A percentile compares a stretch with the other conserved stretches of the same genome.
Conservation (phyloP, 352 stramenopile species). For the Phytophthora ohioensis region DNA sequence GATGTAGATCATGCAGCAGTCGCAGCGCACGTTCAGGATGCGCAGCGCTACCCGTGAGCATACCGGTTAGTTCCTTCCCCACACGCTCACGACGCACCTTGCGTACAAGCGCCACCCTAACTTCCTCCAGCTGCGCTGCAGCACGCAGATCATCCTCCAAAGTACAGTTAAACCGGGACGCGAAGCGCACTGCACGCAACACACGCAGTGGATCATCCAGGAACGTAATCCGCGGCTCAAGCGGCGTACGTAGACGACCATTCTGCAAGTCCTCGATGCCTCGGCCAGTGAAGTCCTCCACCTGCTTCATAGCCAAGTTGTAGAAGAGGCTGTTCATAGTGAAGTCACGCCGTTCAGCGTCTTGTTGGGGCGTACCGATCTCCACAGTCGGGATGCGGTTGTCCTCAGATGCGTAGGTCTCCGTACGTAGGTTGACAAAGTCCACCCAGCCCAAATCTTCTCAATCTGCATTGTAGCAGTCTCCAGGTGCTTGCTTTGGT, state of each 20-base stretch:
- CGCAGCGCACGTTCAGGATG: conserved; percentile 67
- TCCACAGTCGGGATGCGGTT: conserved; percentile 73
- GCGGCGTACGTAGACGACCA: conserved; percentile 94
- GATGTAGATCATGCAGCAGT: conserved; percentile 61
- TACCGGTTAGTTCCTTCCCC: conserved; percentile 76
- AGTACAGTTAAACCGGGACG: conserved; percentile 93
- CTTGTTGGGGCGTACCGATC: conserved; percentile 87
- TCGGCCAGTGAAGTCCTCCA: conserved; percentile 96
- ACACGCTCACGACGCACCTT: conserved; percentile 85
- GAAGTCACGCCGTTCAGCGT: conserved; percentile 95
- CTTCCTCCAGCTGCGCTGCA: conserved; percentile 66
- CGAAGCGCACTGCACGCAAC: conserved; percentile 96
- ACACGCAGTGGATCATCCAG: conserved; percentile 97
- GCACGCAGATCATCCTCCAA: conserved; percentile 87
- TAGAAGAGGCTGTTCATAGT: conserved; percentile 99
- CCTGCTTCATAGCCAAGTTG: conserved; percentile 94
- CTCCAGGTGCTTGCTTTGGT: conserved; percentile 99
- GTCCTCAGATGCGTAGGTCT: conserved; percentile 93
- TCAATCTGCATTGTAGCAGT: conserved; percentile 96
- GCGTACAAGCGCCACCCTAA: conserved; percentile 69
- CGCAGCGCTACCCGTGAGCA: conserved; percentile 72
- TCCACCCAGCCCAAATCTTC: conserved; percentile 93
- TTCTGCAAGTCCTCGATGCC: conserved; percentile 93
- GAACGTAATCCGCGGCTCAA: conserved; percentile 95
- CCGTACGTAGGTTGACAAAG: conserved; percentile 97